Percentiles rank a stretch among this genome's conserved stretches.
phyloP scores from a whole-genome alignment of 148 eudicot genomes.

The Diospyros kaki region DNA sequence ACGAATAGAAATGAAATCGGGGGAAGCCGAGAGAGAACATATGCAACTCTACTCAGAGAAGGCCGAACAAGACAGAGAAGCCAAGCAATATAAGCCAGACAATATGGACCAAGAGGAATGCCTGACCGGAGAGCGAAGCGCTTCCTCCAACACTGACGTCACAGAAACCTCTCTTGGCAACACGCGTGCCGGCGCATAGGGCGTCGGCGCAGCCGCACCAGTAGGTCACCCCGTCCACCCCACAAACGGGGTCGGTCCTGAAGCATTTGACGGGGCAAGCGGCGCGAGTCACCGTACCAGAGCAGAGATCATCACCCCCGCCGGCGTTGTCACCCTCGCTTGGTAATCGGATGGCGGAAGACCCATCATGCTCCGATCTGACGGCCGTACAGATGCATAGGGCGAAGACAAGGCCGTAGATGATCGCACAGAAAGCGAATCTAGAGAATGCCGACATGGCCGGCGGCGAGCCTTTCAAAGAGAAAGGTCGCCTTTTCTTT shows the following conservation, averaged over 20 bases:
- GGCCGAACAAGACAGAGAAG: slow-evolving; percentile 64
- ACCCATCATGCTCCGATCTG: slow-evolving; percentile 16
- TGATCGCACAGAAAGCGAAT: slow-evolving; percentile 21
- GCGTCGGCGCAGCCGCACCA: slow-evolving; percentile 98
- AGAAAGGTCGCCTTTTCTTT: slow-evolving; percentile 1
- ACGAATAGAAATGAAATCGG: neutral
- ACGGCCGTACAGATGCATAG: slow-evolving; percentile 16
- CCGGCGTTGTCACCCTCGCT: slow-evolving; percentile 17
- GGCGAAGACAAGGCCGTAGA: slow-evolving; percentile 13
- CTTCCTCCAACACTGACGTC: slow-evolving; percentile 66
- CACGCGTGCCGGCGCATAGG: slow-evolving; percentile 56
- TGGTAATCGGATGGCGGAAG: slow-evolving; percentile 33
- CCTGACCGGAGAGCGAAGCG: slow-evolving; percentile 68
- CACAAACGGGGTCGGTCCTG: slow-evolving; percentile 82
- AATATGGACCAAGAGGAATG: slow-evolving; percentile 67
- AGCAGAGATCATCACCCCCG: slow-evolving; percentile 12
- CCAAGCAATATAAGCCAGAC: slow-evolving; percentile 74
- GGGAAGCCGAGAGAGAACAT: neutral
- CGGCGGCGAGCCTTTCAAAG: slow-evolving; percentile 3
- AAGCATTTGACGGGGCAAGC: slow-evolving; percentile 78
- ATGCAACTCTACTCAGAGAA: slow-evolving; percentile 33
- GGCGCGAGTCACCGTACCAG: neutral
- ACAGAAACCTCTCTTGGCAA: slow-evolving; percentile 59
- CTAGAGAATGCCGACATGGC: neutral
- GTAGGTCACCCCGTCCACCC: slow-evolving; percentile 70